Conservation (phyloP, 2,329 filamentous ascomycete species). For the Plectosphaerella plurivora region DNA sequence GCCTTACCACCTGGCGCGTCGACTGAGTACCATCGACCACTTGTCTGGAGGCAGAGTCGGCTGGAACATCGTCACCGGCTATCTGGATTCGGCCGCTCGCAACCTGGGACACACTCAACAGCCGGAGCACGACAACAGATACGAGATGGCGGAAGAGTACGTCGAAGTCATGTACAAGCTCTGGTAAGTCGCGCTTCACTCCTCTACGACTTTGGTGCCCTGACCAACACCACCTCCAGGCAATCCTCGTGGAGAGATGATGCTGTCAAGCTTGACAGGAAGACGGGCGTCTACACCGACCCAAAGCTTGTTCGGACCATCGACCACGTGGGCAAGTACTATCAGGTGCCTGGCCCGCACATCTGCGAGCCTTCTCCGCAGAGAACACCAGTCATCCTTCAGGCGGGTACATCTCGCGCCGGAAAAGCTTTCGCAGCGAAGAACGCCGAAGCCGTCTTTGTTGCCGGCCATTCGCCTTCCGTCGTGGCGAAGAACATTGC, state of each 20-base stretch:
- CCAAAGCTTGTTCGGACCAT: constrained; percentile 52
- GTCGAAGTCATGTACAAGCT: constrained; percentile 56
- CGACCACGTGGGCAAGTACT: constrained; percentile 58
- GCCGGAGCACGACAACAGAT: constrained; percentile 44
- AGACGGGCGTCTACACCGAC: constrained; percentile 42
- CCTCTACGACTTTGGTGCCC: not conserved
- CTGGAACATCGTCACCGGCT: constrained; percentile 59
- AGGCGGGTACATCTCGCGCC: constrained; percentile 58
- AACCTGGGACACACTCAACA: constrained; percentile 57
- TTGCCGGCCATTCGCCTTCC: constrained; percentile 52
- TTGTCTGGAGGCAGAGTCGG: constrained; percentile 54
- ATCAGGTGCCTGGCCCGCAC: constrained; percentile 53
- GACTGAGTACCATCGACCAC: constrained; percentile 65
- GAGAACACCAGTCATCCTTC: constrained; percentile 59
- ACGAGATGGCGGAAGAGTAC: constrained; percentile 57
- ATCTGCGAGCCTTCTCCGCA: constrained; percentile 59
- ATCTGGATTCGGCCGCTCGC: constrained; percentile 61
- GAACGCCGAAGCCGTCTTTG: constrained; percentile 62
- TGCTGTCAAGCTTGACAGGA: constrained; percentile 51
- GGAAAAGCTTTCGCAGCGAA: constrained; percentile 58
- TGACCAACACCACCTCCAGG: constrained; percentile 12
- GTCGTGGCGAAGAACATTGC: constrained; percentile 51
- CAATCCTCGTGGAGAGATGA: constrained; percentile 54
- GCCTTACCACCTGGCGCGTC: constrained; percentile 61
- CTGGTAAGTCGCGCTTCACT: constrained; percentile 35